phyloP scores from a whole-genome alignment of 108 stramenopile genomes.

The Stephanodiscus triporus region DNA sequence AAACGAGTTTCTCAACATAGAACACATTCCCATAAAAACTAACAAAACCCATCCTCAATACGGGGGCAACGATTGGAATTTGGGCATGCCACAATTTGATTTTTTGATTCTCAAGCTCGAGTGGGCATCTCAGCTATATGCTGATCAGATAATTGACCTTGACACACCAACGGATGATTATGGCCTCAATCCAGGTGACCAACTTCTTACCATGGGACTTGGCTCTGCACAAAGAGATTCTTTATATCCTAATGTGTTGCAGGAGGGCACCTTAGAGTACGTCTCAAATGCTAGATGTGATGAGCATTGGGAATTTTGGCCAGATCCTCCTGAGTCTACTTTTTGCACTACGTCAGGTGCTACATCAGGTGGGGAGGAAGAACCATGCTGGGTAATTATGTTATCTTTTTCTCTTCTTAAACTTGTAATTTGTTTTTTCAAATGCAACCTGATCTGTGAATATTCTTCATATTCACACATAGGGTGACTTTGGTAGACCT shows the following conservation, averaged over 20 bases:
- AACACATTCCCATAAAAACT: not conserved
- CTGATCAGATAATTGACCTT: not conserved
- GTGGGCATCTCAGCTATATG: constrained; percentile 5
- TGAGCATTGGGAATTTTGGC: no score
- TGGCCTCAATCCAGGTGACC: no score
- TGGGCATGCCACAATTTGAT: not conserved
- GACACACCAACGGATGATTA: not conserved
- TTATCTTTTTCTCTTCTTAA: no score
- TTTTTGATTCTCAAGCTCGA: not conserved
- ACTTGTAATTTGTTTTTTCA: no score
- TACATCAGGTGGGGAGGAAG: not conserved
- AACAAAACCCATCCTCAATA: not conserved
- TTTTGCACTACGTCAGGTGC: no score
- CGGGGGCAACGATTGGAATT: not conserved
- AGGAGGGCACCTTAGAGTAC: constrained; percentile 4
- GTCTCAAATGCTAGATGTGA: constrained; percentile 2
- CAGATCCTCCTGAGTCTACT: not conserved
- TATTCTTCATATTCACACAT: no score
- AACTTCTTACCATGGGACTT: not conserved
- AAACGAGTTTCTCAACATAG: not conserved
- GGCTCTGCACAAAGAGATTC: no score
- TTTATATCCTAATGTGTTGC: not conserved
- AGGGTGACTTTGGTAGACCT: no score
- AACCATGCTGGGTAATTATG: constrained; percentile 2
- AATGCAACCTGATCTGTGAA: no score